These are phyloP conservation scores for Bisporella sp. DNA, from an alignment of 2,329 filamentous ascomycete genomes.

Conservation along the genomic window DNA sequence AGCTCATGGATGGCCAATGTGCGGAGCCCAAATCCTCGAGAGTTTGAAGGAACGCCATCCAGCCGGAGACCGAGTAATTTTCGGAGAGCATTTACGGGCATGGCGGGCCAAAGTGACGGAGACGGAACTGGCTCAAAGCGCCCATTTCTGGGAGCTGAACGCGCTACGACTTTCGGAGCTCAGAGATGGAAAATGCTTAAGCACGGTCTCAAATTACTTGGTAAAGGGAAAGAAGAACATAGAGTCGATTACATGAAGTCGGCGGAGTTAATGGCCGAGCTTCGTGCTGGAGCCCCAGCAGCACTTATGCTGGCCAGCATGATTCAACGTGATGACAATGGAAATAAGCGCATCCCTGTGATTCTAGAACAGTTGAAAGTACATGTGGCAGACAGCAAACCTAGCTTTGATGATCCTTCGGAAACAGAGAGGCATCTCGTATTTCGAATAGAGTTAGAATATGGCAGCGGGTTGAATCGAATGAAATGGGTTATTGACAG, in stretches of 20 bases:
- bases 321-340: conserved; percentile 95
- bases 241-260: conserved; percentile 92
- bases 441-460: conserved; percentile 90
- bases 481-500: conserved; percentile 96
- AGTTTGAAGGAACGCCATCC: conserved; percentile 43
- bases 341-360: conserved; percentile 90
- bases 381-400: conserved; percentile 71
- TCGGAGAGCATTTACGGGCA: conserved; percentile 51
- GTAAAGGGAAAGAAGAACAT: conserved; percentile 74
- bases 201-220: conserved; percentile 72
- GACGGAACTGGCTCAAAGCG: conserved; percentile 51
- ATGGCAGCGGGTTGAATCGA: conserved; percentile 87
- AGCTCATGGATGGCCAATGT: conserved; percentile 42
- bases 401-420: conserved; percentile 46
- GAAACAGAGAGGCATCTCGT: conserved; percentile 65
- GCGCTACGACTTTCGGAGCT: conserved; percentile 65
- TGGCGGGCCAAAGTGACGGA: conserved; percentile 59
- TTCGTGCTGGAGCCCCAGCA: conserved; percentile 86
- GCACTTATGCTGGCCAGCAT: conserved; percentile 93
- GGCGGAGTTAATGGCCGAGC: conserved; percentile 89
- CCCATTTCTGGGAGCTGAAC: conserved; percentile 54
- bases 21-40: conserved; percentile 44
- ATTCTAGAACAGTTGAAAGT: conserved; percentile 92
- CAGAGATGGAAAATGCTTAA: conserved; percentile 93
- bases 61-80: conserved; percentile 55